Evolutionary conservation across 2,329 filamentous ascomycete genomes (phyloP), one percentile per base, ranked within the genome.

Genomic region (Xylaria sp.): DNA sequence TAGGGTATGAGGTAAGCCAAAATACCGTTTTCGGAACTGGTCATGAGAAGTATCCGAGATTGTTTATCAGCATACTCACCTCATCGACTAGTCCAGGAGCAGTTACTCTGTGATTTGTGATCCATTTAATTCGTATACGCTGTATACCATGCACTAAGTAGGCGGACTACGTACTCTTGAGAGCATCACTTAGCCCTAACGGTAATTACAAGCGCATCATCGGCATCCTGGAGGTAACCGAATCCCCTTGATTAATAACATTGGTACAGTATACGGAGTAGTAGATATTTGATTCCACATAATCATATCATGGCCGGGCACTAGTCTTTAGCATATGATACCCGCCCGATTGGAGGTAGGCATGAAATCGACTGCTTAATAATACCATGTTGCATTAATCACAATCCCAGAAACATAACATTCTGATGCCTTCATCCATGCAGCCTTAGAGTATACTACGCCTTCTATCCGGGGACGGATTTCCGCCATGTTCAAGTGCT

Each of bases 1-100:
- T 20, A 64, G 46, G 7, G 33, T 15, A 46, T 26, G 6, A 40
- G 13, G 57, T 68, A 60, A 61, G 48, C 42, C 40, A 48, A 56
- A 13, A 53, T 54, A n/a, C 66, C 36, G 31, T 44, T 67, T 67
- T 67, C 40, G 61, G 20, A 54, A 68, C 61, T 68, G 60, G 60
- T 44, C 28, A 46, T 7, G 26, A 46, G 17, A 20, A 15, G 40
- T 31, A 44, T 6, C 7, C 20, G n/a, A 23, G 15, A 6, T 17
- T 20, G 10, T 10, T 31, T 9, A 58, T 58, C 36, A 28, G 56
- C 6, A 11, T 15, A 40, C 17, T 59, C 6, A 40, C 42, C 48
- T 53, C 5, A n/a, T 31, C 20, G 13, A 49, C 56, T 65, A 67
- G 40, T 60, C 60, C 23, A 40, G 2, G 48, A 48, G 48, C 33